These are phyloP conservation scores for Rasamsonia emersonii DNA, from an alignment of 2,329 filamentous ascomycete genomes.

Conservation along the genomic window DNA sequence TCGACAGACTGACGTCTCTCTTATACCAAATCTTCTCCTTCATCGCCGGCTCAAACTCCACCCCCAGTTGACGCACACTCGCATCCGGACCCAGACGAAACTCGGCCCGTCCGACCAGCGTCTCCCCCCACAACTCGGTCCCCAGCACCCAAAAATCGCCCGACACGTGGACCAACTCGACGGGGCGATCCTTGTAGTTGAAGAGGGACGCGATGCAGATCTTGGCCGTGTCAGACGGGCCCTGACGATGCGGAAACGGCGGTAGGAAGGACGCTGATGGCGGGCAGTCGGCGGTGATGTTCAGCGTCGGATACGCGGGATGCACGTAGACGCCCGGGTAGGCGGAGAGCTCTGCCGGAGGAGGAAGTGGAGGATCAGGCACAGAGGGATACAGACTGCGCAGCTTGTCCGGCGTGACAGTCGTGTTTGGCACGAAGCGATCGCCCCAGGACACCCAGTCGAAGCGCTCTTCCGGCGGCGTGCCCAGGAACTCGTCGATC, in stretches of 20 bases:
- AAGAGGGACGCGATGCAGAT: too few species aligned
- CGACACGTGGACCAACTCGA: background rate
- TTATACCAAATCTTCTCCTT: too few species aligned
- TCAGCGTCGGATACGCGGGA: slow-evolving; percentile 1
- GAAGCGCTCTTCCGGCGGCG: too few species aligned
- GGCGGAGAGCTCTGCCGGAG: slow-evolving; percentile 3
- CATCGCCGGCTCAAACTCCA: slow-evolving; percentile 1
- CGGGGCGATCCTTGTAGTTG: background rate
- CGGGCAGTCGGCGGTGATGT: background rate
- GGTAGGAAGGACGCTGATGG: background rate
- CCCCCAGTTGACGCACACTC: background rate
- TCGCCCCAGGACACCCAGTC: too few species aligned
- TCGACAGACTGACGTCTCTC: too few species aligned
- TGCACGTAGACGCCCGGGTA: slow-evolving; percentile 6
- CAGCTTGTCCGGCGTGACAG: too few species aligned
- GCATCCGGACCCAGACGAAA: background rate
- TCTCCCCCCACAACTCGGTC: background rate
- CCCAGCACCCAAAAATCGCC: background rate
- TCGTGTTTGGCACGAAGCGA: too few species aligned
- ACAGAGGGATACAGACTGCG: slow-evolving; percentile 9
- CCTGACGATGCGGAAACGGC: background rate
- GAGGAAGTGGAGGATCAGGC: slow-evolving; percentile 7
- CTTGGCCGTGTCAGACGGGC: background rate
- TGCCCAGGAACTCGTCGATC: too few species aligned
- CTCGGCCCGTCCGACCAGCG: background rate